A percentile compares a stretch with the other conserved stretches of the same genome.
phyloP scores from a whole-genome alignment of 345 rosid species.

The Salix brachista region DNA sequence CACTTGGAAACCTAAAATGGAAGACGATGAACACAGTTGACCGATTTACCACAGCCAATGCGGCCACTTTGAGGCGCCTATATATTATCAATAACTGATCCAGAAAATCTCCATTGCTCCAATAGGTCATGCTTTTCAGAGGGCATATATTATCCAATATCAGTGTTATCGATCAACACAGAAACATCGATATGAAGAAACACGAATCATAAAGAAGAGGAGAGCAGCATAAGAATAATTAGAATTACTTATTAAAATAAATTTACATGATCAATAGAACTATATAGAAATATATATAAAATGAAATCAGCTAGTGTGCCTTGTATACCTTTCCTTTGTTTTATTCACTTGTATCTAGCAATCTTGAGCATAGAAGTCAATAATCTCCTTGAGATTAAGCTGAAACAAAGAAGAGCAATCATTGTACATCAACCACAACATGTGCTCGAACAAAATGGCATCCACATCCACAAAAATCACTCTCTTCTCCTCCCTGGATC shows the following conservation, averaged over 20 bases:
- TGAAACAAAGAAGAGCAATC: constrained; percentile 61
- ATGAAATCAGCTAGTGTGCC: background rate
- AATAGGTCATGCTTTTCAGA: background rate
- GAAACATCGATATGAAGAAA: background rate
- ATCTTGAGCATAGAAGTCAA: constrained; percentile 77
- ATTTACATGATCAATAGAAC: background rate
- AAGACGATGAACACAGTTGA: background rate
- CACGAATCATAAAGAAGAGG: background rate
- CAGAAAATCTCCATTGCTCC: background rate
- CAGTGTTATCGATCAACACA: background rate
- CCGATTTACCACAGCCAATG: background rate
- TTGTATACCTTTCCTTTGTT: background rate
- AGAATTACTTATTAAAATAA: background rate
- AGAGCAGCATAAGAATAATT: background rate
- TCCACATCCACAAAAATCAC: constrained; percentile 62
- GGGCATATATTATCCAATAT: background rate
- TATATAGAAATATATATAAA: background rate
- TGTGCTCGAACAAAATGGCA: constrained; percentile 83
- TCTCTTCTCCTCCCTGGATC: constrained; percentile 18
- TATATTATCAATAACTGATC: background rate
- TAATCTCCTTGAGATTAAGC: constrained; percentile 71
- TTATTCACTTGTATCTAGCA: constrained; percentile 5
- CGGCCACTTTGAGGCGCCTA: background rate
- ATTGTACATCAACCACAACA: constrained; percentile 76
- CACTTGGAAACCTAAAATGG: background rate